Percentiles rank a stretch among this genome's conserved stretches.
Evolutionary conservation across 352 stramenopile genomes (phyloP).

Genomic region (Pythium rhizo-oryzae): DNA sequence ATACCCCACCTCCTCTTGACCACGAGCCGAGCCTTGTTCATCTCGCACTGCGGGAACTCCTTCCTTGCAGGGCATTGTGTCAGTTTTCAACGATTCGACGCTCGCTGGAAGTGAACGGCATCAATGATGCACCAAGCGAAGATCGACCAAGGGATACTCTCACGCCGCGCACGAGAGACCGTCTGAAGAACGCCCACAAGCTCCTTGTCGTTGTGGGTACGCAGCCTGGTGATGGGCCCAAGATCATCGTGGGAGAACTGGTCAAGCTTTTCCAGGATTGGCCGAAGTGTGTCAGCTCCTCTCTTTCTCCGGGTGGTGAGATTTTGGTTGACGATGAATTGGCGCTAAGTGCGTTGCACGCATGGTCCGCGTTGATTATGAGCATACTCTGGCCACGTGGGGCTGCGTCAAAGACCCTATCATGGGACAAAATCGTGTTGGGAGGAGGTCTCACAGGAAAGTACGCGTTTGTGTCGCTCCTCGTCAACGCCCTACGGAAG

Average conservation of each 20-base stretch:
- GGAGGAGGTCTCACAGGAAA: slow-evolving; percentile 68
- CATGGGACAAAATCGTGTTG: slow-evolving; percentile 81
- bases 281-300: slow-evolving; percentile 32
- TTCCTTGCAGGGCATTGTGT: slow-evolving; percentile 76
- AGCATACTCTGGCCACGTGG: slow-evolving; percentile 87
- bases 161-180: slow-evolving; percentile 45
- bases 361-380: slow-evolving; percentile 86
- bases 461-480: slow-evolving; percentile 74
- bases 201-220: slow-evolving; percentile 67
- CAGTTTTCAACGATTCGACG: slow-evolving; percentile 57
- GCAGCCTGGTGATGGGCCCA: slow-evolving; percentile 77
- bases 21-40: slow-evolving; percentile 50
- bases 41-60: slow-evolving; percentile 64
- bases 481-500: slow-evolving; percentile 78
- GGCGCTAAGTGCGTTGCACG: slow-evolving; percentile 79
- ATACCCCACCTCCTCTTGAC: slow-evolving; percentile 3
- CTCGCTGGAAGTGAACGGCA: slow-evolving; percentile 49
- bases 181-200: slow-evolving; percentile 68
- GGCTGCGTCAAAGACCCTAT: slow-evolving; percentile 66
- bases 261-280: slow-evolving; percentile 72
- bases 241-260: slow-evolving; percentile 76
- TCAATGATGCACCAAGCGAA: slow-evolving; percentile 33
- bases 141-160: slow-evolving; percentile 28
- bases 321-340: slow-evolving; percentile 62
- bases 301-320: neutral